A percentile compares a stretch with the other conserved stretches of the same genome.
Evolutionary conservation across 768 basidiomycete species (phyloP).

Genomic region (Coprinellus aureogranulatus): DNA sequence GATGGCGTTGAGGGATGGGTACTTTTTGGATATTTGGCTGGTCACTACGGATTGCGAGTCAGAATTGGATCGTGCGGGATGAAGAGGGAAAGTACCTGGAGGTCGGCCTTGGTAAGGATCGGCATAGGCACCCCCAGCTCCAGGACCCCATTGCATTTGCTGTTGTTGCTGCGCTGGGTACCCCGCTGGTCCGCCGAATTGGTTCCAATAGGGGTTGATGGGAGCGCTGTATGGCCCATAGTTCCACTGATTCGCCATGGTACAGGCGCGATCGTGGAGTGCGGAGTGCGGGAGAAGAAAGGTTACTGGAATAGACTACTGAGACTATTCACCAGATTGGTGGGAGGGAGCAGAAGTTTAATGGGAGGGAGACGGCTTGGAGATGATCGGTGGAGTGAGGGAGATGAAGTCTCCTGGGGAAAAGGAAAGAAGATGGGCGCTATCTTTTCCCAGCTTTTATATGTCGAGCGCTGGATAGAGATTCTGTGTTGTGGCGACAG

Average conservation of each 20-base stretch:
- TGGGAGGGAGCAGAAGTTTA: neutral
- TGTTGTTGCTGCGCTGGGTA: neutral
- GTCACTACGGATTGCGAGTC: neutral
- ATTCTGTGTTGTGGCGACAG: no score
- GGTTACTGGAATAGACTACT: neutral
- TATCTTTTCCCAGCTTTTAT: neutral
- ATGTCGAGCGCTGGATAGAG: neutral
- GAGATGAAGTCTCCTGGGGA: neutral
- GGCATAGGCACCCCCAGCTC: conserved; percentile 4
- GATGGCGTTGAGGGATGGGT: conserved; percentile 51
- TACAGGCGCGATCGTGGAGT: neutral
- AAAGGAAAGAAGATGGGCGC: neutral
- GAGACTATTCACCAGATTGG: no score
- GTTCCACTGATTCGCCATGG: conserved; percentile 1
- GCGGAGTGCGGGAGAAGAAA: neutral
- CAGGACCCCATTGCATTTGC: neutral
- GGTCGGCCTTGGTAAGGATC: conserved; percentile 6
- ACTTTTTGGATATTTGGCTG: conserved; percentile 29
- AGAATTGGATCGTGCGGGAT: neutral
- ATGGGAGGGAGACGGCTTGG: neutral
- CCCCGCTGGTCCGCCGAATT: neutral
- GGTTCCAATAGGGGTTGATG: neutral
- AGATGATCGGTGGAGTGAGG: neutral
- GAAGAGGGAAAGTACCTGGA: conserved; percentile 1
- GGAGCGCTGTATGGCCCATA: neutral